Conservation (phyloP, 2,329 filamentous ascomycete species). For the Dactylellina cionopaga region DNA sequence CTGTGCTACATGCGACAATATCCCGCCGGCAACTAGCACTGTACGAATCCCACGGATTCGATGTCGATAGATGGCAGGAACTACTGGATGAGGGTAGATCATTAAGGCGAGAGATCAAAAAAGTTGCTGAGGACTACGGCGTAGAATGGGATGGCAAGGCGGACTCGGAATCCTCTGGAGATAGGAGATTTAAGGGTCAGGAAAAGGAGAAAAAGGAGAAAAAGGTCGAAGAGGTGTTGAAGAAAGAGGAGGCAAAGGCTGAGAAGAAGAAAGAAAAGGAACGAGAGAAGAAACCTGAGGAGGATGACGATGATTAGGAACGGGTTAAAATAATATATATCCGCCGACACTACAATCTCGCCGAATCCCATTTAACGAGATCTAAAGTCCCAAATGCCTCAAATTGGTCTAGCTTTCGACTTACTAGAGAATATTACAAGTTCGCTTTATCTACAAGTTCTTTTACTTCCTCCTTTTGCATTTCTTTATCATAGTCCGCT, state of each 20-base stretch:
- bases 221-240: constrained; percentile 64
- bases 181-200: constrained; percentile 66
- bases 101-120: constrained; percentile 79
- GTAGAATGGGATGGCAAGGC: constrained; percentile 84
- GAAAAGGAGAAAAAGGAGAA: constrained; percentile 68
- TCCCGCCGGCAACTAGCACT: constrained; percentile 78
- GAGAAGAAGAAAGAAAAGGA: constrained; percentile 60
- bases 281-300: constrained; percentile 52
- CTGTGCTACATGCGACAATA: constrained; percentile 87
- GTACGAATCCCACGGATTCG: constrained; percentile 79
- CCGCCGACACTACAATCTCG: too few species aligned
- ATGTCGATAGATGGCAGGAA: constrained; percentile 78
- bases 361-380: too few species aligned
- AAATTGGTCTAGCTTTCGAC: too few species aligned
- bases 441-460: constrained; percentile 70
- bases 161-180: constrained; percentile 66
- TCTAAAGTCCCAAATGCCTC: background rate
- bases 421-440: too few species aligned
- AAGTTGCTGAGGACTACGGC: constrained; percentile 85
- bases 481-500: constrained; percentile 68
- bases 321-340: too few species aligned
- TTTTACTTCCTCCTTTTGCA: constrained; percentile 66
- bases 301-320: constrained; percentile 11
- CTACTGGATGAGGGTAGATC: constrained; percentile 82
- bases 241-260: constrained; percentile 59